These are phyloP conservation scores for Myochromella boudieri DNA, from an alignment of 768 basidiomycete species.

Conservation along the genomic window DNA sequence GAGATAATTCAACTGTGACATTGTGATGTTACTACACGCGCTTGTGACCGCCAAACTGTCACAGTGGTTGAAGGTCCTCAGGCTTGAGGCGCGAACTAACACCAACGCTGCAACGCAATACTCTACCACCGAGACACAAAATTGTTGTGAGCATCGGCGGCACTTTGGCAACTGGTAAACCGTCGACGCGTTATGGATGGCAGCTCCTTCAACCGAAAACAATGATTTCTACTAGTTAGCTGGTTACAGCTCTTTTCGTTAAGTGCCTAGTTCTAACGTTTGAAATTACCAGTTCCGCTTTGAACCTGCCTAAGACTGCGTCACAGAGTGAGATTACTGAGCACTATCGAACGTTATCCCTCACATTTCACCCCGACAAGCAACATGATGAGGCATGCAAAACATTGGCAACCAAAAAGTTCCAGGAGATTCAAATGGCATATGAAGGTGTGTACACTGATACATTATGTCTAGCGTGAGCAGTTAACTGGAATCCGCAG, in stretches of 20 bases:
- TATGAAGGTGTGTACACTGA: slow-evolving; percentile 62
- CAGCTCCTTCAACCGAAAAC: too few relatives aligned
- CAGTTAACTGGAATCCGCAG: slow-evolving; percentile 27
- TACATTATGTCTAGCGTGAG: neutral
- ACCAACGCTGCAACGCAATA: too few relatives aligned
- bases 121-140: too few relatives aligned
- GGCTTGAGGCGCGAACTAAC: too few relatives aligned
- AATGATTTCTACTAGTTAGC: slow-evolving; percentile 25
- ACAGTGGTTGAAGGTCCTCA: too few relatives aligned
- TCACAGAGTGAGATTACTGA: slow-evolving; percentile 72
- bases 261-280: neutral
- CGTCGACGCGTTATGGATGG: slow-evolving; percentile 2
- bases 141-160: too few relatives aligned
- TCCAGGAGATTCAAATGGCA: slow-evolving; percentile 78
- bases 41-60: too few relatives aligned
- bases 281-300: slow-evolving; percentile 46
- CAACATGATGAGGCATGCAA: slow-evolving; percentile 59
- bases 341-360: slow-evolving; percentile 66
- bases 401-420: slow-evolving; percentile 61
- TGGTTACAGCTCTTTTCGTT: neutral
- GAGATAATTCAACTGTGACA: too few relatives aligned
- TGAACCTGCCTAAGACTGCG: slow-evolving; percentile 68
- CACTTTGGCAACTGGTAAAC: neutral
- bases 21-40: too few relatives aligned
- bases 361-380: slow-evolving; percentile 85